Base-by-base conservation (phyloP, 1,139 yeast genomes). In the Saccharomyces hybrid region DNA sequence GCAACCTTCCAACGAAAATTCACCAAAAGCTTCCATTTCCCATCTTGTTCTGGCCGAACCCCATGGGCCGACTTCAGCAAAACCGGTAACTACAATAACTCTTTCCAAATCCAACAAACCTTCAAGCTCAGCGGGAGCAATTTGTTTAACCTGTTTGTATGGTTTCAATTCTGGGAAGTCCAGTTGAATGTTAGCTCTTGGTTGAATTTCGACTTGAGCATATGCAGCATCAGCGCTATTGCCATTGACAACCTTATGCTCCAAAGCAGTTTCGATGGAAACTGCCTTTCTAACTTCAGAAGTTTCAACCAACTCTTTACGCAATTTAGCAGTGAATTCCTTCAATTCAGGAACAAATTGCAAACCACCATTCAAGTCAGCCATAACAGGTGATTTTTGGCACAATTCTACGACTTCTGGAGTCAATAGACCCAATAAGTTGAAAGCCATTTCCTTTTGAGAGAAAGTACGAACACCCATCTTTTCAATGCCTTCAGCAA, bases 31-130 rank as follows among this genome's bases (percentile, higher is more conserved):
- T 77, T 93, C 99, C 96, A 93, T 93, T 75, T 93, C 98, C 99
- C 99, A 93, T 80, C 99, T 85, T 59, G 99, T 93, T 81, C 98
- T 88, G 50, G 99, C 76, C 72, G 91, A 90, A 82, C 99, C 99
- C 97, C 97, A 95, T 70, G 99, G 99, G 71, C 97, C 95, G 64
- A 93, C 98, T 77, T 93, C 99, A 61, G 97, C 79, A 77, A 91
- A 93, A 75, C 99, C 99, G 53, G 99, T 91, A 57, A 91, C 91
- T 61, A 93, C 99, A 62, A 91, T 81, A 59, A 90, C 93, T 66
- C 83, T 84, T 70, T 90, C 97, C 70, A 91, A 84, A 70, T 93
- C 97, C 65, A 93, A 78, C 81, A 93, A 79, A 57, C 97, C 97
- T 73, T 88, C 93, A 68, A 93, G 79, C 59, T 88, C 86, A 54